Base-by-base conservation (phyloP, 2,329 filamentous ascomycete genomes). In the Fusarium palustre region DNA sequence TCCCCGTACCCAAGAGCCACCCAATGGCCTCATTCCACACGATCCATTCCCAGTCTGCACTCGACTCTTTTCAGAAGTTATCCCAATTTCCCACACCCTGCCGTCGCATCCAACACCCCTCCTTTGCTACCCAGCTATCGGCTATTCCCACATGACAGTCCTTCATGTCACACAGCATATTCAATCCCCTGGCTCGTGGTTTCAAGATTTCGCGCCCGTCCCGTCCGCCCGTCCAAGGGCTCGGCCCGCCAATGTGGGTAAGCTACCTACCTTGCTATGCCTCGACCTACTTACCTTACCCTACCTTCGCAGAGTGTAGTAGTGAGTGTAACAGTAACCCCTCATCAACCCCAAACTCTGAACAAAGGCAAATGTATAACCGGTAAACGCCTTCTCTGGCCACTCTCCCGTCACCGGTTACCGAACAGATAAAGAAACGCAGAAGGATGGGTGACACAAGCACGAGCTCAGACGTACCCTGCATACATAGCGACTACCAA, bases 61-160 rank as follows among this genome's bases (percentile, higher is more conserved):
- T 38, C 55, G 43, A 52, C 66, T 69, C 56, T 67, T 67, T 49
- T 28, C 24, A 69, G 66, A 67, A 67, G 43, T 47, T 24, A 9
- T 38, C n/a, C 47, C 39, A 50, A 67, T 68, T 47, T 41, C 41
- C 48, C 43, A 63, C 49, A 65, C 65, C 65, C 65, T 69, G 65
- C 52, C 24, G 25, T 28, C 24, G 30, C 36, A 15, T 31, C 22
- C n/a, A 41, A 20, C 55, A 18, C 60, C 39, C 50, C 59, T 47
- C 65, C 55, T 59, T 24, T 33, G 18, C 22, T 24, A 38, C 31
- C 65, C n/a, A 39, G 60, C 42, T 60, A 36, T 54, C 47, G 42
- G 42, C 20, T 54, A 60, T 66, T 66, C 66, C 66, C 66, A 66
- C 60, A 69, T 69, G 66, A 69, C 65, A 69, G 31, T 20, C 47